Percentiles rank a stretch among this genome's conserved stretches.
phyloP scores from a whole-genome alignment of 208 protist species.

The Leishmania major region DNA sequence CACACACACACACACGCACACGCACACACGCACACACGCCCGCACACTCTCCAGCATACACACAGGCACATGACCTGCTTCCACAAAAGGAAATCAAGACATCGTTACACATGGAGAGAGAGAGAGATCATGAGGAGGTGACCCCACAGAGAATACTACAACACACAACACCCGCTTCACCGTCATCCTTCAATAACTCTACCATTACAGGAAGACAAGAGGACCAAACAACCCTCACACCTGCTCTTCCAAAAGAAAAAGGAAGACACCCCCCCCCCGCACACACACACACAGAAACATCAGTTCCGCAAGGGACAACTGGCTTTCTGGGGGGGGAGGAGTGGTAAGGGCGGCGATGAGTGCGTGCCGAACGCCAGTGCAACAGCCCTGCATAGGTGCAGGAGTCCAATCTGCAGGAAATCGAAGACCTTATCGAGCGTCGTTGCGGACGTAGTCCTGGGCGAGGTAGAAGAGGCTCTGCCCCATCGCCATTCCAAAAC shows the following conservation, averaged over 20 bases:
- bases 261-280: neutral
- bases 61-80: no score
- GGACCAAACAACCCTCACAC: neutral
- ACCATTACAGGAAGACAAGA: neutral
- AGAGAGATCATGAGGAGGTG: neutral
- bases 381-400: neutral
- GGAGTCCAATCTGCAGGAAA: neutral
- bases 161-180: neutral
- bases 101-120: neutral
- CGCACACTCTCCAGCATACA: no score
- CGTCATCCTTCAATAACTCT: neutral
- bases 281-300: neutral
- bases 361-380: neutral
- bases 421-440: neutral
- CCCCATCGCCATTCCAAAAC: conserved; percentile 86
- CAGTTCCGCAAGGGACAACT: neutral
- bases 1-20: no score
- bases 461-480: conserved; percentile 82
- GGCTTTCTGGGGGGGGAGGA: neutral
- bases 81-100: neutral
- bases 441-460: conserved; percentile 47
- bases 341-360: neutral
- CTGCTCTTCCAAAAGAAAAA: neutral
- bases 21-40: no score
- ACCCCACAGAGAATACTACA: neutral